Evolutionary conservation across 495 filamentous ascomycete species (phyloP).

Genomic region (Penicillium chermesinum): DNA sequence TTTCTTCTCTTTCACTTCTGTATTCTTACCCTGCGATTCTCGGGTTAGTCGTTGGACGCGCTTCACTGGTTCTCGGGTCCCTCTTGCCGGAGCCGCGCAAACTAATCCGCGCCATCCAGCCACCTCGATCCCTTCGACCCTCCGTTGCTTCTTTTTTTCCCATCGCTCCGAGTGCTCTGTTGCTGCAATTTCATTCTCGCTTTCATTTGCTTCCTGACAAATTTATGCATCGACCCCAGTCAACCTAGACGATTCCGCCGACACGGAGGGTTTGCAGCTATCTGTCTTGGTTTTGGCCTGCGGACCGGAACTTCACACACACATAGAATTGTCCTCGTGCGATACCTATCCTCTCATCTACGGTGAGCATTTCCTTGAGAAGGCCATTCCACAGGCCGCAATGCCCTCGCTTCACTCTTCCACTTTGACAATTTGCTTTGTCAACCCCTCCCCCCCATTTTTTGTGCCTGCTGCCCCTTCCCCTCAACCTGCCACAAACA

Average conservation of each 20-base stretch:
- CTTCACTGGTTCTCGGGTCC: conserved; percentile 11
- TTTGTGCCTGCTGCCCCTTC: neutral
- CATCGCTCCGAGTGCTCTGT: neutral
- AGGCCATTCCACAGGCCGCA: neutral
- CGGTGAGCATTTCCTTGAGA: neutral
- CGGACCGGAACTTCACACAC: neutral
- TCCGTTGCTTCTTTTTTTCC: conserved; percentile 8
- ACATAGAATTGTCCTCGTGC: neutral
- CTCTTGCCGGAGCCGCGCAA: conserved; percentile 33
- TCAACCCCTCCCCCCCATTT: conserved; percentile 21
- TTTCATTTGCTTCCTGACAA: neutral
- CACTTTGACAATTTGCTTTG: conserved; percentile 7
- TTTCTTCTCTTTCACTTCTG: conserved; percentile 26
- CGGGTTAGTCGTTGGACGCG: too few species aligned
- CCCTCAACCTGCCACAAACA: neutral
- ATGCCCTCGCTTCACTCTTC: conserved; percentile 1
- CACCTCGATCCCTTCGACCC: conserved; percentile 56
- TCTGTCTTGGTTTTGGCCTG: neutral
- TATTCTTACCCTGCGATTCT: conserved; percentile 9
- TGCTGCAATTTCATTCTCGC: neutral
- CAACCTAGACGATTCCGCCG: neutral
- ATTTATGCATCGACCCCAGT: neutral
- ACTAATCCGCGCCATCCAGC: conserved; percentile 42
- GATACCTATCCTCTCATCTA: neutral
- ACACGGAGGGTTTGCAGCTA: neutral